A percentile compares a stretch with the other conserved stretches of the same genome.
Evolutionary conservation across 768 basidiomycete species (phyloP).

Genomic region (Clitopilus passeckerianus): DNA sequence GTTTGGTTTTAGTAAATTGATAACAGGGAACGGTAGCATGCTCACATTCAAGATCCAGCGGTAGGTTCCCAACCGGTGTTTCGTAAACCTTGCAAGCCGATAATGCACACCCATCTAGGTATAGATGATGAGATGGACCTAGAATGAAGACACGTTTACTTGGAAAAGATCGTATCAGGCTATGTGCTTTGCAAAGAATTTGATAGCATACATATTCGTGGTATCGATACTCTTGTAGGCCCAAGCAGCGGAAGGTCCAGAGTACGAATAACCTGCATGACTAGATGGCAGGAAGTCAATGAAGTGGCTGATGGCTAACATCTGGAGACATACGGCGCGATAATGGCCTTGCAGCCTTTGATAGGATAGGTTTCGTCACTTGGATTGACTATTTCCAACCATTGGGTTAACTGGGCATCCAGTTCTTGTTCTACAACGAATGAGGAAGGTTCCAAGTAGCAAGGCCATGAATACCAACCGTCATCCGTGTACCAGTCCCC

Average conservation of each 20-base stretch:
- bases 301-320: not conserved
- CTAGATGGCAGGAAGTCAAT: conserved; percentile 31
- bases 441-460: conserved; percentile 8
- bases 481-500: conserved; percentile 85
- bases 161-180: conserved; percentile 4
- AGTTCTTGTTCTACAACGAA: conserved; percentile 47
- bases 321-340: conserved; percentile 76
- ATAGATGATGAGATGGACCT: conserved; percentile 92
- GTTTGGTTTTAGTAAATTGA: not conserved
- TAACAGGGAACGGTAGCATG: conserved; percentile 3
- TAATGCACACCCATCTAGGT: conserved; percentile 83
- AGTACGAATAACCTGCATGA: conserved; percentile 95
- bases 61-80: conserved; percentile 82
- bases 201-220: conserved; percentile 61
- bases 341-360: conserved; percentile 73
- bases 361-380: conserved; percentile 55
- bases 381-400: conserved; percentile 52
- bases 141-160: conserved; percentile 93
- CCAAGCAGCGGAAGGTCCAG: conserved; percentile 92
- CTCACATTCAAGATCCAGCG: conserved; percentile 77
- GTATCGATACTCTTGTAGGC: conserved; percentile 89
- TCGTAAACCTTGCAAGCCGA: conserved; percentile 72
- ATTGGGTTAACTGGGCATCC: conserved; percentile 52
- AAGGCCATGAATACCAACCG: conserved; percentile 32
- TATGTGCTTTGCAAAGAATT: conserved; percentile 2